Evolutionary conservation across 139 green algal genomes (phyloP).

Genomic region (Tetraselmis chui): DNA sequence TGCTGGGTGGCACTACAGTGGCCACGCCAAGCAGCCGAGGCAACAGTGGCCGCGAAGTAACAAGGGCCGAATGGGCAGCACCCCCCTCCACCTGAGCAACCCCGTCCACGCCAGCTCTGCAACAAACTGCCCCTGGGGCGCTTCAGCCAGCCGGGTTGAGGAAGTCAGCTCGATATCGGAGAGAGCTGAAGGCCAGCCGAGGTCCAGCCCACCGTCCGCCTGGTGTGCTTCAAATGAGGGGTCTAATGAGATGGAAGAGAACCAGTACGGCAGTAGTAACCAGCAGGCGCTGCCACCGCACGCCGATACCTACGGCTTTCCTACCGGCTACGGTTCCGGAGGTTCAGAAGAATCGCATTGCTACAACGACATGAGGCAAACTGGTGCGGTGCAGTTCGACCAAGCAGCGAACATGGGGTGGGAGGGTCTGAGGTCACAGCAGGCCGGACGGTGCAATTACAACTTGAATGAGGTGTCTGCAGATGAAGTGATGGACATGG

Average conservation of each 20-base stretch:
- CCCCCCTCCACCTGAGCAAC: neutral
- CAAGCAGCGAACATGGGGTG: neutral
- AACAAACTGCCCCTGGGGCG: neutral
- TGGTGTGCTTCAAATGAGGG: neutral
- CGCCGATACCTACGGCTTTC: neutral
- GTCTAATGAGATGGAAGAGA: neutral
- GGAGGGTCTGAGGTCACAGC: too few species aligned
- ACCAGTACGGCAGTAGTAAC: neutral
- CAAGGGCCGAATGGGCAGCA: too few species aligned
- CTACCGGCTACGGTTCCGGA: neutral
- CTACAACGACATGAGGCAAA: neutral
- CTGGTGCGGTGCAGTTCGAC: neutral
- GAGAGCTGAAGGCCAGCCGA: neutral
- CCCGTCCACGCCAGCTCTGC: neutral
- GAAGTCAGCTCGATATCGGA: neutral
- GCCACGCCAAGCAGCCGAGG: too few species aligned
- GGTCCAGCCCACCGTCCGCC: neutral
- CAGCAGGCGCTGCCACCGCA: neutral
- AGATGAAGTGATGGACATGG: neutral
- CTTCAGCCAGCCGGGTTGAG: neutral
- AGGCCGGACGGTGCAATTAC: too few species aligned
- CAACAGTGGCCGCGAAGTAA: too few species aligned
- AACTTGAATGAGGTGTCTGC: neutral
- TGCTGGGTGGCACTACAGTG: too few species aligned
- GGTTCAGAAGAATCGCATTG: neutral